Evolutionary conservation across 192 early-diverging fungal genomes (phyloP).

Genomic region (Coemansia sp.): DNA sequence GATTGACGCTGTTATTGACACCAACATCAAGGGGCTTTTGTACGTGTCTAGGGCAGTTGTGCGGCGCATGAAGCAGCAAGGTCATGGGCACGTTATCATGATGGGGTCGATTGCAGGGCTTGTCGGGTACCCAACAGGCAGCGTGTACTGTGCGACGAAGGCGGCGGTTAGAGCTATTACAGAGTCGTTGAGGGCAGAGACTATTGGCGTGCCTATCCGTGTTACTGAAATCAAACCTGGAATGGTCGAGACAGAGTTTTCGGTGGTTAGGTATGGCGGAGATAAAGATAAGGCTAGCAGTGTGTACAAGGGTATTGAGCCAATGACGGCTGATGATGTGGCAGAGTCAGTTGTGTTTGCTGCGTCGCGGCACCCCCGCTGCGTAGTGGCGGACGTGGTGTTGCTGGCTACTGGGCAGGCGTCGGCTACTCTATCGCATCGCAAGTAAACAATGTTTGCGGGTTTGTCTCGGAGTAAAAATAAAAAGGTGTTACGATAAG

Average conservation of each 20-base stretch:
- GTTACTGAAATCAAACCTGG: constrained; percentile 85
- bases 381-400: constrained; percentile 39
- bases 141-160: constrained; percentile 85
- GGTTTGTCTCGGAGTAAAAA: background rate
- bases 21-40: constrained; percentile 91
- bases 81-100: constrained; percentile 82
- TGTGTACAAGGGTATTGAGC: constrained; percentile 80
- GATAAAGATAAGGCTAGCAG: constrained; percentile 65
- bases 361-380: constrained; percentile 62
- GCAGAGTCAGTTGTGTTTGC: constrained; percentile 81
- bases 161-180: constrained; percentile 83
- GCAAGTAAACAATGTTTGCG: constrained; percentile 10
- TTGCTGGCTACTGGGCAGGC: constrained; percentile 46
- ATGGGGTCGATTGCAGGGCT: constrained; percentile 77
- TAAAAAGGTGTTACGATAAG: background rate
- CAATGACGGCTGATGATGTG: constrained; percentile 71
- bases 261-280: constrained; percentile 72
- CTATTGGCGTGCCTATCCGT: constrained; percentile 68
- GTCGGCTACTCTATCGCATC: constrained; percentile 28
- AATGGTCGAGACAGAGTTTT: constrained; percentile 93
- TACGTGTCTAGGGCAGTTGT: constrained; percentile 79
- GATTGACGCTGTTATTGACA: constrained; percentile 82
- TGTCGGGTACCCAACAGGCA: constrained; percentile 66
- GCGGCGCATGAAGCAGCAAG: constrained; percentile 68
- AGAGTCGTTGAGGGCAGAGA: constrained; percentile 72